Base-by-base conservation (phyloP, 2,329 filamentous ascomycete species). In the Cladorrhinum sp. region DNA sequence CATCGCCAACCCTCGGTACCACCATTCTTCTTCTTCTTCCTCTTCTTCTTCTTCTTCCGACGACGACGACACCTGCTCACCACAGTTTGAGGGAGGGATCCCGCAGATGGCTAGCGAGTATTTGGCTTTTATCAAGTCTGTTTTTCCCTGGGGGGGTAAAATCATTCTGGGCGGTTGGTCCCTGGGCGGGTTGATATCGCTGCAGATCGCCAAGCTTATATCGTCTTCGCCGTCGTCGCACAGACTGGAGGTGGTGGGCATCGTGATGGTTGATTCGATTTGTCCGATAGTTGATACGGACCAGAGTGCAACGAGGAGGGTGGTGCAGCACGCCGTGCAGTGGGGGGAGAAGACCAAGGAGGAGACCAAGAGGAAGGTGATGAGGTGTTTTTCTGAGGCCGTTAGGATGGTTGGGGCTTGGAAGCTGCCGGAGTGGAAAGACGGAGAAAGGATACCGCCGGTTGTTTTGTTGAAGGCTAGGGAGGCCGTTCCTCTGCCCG, bases 131-230 rank as follows among this genome's bases (percentile, higher is more conserved):
- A 78, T 86, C 60, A 75, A 73, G 28, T 63, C 70, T 21, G 68
- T 73, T 1, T 67, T 82, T 2, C 66, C 71, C 0, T 67, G 69
- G 4, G 75, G 75, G 4, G 70, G 77, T 23, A 61, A 65, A 2
- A 73, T 86, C 46, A 68, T 85, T 4, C 69, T 86, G 8, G 82
- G 82, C 2, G 83, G 82, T 2, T 85, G 82, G 82, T 83, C 81
- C 3, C 67, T 85, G 3, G 83, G 83, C 12, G 83, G 82, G 0
- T 67, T 81, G 49, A 67, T 84, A 16, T 77, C 80, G 6, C 73
- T 85, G 12, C 80, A 85, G 67, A 74, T 84, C 55, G 77, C 82
- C 5, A 71, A 75, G 55, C 74, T 77, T 14, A 58, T 64, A 0
- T 49, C 58, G n/a, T 0, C 55, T 26, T 1, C 62, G 65, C 12